Conservation (phyloP, 2,329 filamentous ascomycete genomes). For the Aspergillus sp. region DNA sequence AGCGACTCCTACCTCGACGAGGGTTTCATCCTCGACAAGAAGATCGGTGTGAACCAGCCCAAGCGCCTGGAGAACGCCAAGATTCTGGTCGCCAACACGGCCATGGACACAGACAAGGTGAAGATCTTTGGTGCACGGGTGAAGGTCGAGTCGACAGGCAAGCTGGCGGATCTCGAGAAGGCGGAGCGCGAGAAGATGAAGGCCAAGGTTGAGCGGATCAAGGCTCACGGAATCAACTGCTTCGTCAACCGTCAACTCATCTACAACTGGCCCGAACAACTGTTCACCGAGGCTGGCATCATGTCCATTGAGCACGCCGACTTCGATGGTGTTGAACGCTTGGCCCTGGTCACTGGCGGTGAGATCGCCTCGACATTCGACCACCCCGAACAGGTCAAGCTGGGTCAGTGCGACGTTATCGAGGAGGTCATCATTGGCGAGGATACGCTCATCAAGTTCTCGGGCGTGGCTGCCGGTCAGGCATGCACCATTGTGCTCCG, state of each 20-base stretch:
- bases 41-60: conserved; percentile 97
- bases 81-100: conserved; percentile 95
- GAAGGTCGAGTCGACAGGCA: conserved; percentile 94
- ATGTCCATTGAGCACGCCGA: conserved; percentile 98
- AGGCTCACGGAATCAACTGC: conserved; percentile 98
- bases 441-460: conserved; percentile 96
- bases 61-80: conserved; percentile 97
- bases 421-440: conserved; percentile 99
- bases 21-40: conserved; percentile 98
- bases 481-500: conserved; percentile 97
- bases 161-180: conserved; percentile 97
- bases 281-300: conserved; percentile 96
- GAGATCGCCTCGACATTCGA: conserved; percentile 98
- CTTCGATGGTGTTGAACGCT: conserved; percentile 94
- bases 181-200: conserved; percentile 99
- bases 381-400: conserved; percentile 94
- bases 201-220: conserved; percentile 98
- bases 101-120: conserved; percentile 99
- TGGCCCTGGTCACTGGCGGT: conserved; percentile 92
- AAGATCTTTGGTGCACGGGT: conserved; percentile 98
- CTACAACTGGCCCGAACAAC: conserved; percentile 99
- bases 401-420: conserved; percentile 91
- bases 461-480: conserved; percentile 87
- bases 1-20: conserved; percentile 97
- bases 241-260: conserved; percentile 99